These are phyloP conservation scores for Mycena chlorophos DNA, from an alignment of 768 basidiomycete species.

Conservation along the genomic window DNA sequence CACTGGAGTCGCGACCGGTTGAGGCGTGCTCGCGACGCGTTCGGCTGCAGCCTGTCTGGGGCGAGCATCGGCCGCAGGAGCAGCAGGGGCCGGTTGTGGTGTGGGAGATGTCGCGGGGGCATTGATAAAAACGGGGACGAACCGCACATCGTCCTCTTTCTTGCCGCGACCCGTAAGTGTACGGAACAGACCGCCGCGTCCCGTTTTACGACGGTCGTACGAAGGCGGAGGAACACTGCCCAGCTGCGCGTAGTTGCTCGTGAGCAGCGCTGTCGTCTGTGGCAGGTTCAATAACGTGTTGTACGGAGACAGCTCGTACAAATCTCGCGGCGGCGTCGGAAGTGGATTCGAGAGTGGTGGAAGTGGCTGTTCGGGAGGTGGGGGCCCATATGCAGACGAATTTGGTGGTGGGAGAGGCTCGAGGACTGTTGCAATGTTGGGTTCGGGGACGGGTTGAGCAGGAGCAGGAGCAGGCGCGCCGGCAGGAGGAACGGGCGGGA, in stretches of 20 bases:
- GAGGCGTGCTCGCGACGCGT: neutral
- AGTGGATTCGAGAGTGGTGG: slow-evolving; percentile 53
- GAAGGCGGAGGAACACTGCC: slow-evolving; percentile 13
- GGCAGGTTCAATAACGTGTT: slow-evolving; percentile 55
- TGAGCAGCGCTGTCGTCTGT: slow-evolving; percentile 41
- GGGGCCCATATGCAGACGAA: slow-evolving; percentile 32
- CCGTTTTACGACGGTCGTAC: slow-evolving; percentile 13
- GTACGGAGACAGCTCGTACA: slow-evolving; percentile 61
- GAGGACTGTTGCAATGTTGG: slow-evolving; percentile 30
- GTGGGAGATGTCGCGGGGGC: slow-evolving; percentile 3
- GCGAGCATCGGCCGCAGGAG: too few species aligned
- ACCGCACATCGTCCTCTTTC: slow-evolving; percentile 19
- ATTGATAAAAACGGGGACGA: slow-evolving; percentile 23
- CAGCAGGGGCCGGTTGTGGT: slow-evolving; percentile 10
- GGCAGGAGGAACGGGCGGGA: neutral
- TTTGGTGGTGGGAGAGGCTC: slow-evolving; percentile 34
- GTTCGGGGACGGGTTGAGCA: slow-evolving; percentile 13
- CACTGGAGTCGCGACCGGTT: neutral
- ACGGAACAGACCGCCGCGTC: slow-evolving; percentile 15
- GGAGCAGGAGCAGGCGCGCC: slow-evolving; percentile 10
- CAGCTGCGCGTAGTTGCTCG: slow-evolving; percentile 30
- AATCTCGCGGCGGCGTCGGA: slow-evolving; percentile 59
- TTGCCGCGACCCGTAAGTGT: slow-evolving; percentile 16
- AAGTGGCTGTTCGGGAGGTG: slow-evolving; percentile 22
- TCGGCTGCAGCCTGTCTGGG: too few species aligned